Conservation (phyloP, 805 yeast species). For the Lipomyces yamanashiensis region DNA sequence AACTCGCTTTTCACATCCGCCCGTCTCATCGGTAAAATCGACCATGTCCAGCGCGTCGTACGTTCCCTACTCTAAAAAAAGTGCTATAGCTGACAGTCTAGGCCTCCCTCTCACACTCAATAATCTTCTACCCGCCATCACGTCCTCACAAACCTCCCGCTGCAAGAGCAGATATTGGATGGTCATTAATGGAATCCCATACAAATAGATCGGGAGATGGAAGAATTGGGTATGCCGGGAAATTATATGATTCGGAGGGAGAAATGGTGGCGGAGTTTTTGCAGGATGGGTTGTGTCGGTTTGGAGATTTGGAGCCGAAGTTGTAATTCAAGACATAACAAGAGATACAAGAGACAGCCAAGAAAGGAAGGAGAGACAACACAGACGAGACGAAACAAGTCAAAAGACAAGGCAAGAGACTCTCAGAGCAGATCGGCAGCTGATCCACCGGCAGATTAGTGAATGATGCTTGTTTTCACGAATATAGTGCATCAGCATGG, state of each 20-base stretch:
- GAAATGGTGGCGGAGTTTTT: slow-evolving; percentile 26
- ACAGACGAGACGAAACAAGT: no score
- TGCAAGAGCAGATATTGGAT: slow-evolving; percentile 12
- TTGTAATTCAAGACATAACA: neutral
- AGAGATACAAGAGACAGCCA: no score
- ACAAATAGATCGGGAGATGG: slow-evolving; percentile 26
- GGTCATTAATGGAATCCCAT: slow-evolving; percentile 17
- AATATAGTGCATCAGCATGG: no score
- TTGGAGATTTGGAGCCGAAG: neutral
- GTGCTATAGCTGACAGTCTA: neutral
- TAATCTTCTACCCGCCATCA: slow-evolving; percentile 24
- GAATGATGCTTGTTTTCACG: no score
- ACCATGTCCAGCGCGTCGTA: slow-evolving; percentile 14
- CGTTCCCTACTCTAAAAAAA: neutral
- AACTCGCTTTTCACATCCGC: slow-evolving; percentile 20
- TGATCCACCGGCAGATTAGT: no score
- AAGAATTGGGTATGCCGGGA: slow-evolving; percentile 19
- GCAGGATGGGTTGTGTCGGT: slow-evolving; percentile 25
- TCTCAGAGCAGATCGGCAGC: no score
- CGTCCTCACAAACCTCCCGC: neutral
- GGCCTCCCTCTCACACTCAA: slow-evolving; percentile 23
- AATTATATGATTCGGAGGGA: slow-evolving; percentile 16
- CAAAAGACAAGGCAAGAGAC: neutral
- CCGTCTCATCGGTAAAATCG: slow-evolving; percentile 5
- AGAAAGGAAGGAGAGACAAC: no score